Base-by-base conservation (phyloP, 139 green algal genomes). In the Chlamydomonas sphaeroides region DNA sequence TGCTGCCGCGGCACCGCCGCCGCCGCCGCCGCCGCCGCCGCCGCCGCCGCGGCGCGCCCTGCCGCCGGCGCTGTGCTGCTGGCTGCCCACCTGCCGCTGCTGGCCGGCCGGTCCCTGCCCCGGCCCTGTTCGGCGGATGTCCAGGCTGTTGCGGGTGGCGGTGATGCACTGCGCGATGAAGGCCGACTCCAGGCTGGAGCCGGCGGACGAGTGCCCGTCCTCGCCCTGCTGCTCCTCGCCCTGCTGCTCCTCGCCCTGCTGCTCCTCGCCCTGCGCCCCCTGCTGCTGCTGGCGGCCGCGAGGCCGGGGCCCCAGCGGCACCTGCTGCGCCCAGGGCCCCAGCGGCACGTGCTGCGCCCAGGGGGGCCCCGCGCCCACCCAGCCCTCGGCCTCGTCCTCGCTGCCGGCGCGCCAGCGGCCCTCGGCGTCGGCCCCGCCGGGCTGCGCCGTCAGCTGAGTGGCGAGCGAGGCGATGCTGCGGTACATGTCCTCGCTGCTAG, bases 91-190 rank as follows among this genome's bases (percentile, higher is more conserved):
- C n/a, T n/a, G 36, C 66, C 21, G 66, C 42, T 38, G 68, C 68
- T 14, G 17, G 33, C 35, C 36, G 35, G n/a, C n/a, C n/a, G 45
- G 45, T 53, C 45, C 45, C 45, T 10, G 45, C 45, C 17, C 11
- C 53, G 20, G 53, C 21, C 15, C 21, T 62, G 53, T 5, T 8
- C 21, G n/a, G n/a, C 74, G 61, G 33, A 82, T 82, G 39, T 82
- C 75, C 42, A 82, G 62, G 45, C 61, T 73, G 59, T 72, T 82
- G 35, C 75, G 75, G 4, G 75, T 65, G 62, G 61, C 17, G 7
- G n/a, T 65, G 25, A 82, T 61, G 45, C 75, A 82, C 28, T 28
- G 45, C 5, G 42, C 10, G 32, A 82, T 72, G 75, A 82, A 82
- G 1, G 75, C 75, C 11, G 35, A 61, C 75, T 82, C 75, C 42